Evolutionary conservation across 768 basidiomycete genomes (phyloP), one percentile per base, ranked within the genome.

Genomic region (Sarcodon sp.): DNA sequence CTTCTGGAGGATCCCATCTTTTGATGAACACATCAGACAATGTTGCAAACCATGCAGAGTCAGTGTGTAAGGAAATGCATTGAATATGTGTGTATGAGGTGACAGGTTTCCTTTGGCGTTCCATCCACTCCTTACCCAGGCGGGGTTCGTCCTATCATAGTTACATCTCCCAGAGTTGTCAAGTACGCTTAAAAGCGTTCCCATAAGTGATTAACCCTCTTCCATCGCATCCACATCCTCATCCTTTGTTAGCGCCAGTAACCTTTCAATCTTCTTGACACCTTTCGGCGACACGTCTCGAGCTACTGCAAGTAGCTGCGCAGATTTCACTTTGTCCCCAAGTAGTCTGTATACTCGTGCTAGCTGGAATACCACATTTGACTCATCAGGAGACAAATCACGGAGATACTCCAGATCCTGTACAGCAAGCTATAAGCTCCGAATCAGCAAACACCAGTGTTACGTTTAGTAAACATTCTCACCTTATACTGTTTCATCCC

Each of bases 281-380:
- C 86, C 86, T 68, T 94, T 90, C 37, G 96, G 94, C 43, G 94
- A 87, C 50, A 97, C 77, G 61, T 99, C 96, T 53, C 92, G 81
- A 55, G 92, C 96, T 35, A 84, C 73, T 32, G 91, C 88, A 52
- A 99, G 83, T 65, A 82, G 73, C 51, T 86, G 81, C 49, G 87
- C 85, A 44, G 90, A 82, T 64, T 87, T 83, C 15, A 76, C 71
- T 54, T 79, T 77, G 64, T 90, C 73, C 34, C 89, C 89, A 48
- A 86, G 66, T 55, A 87, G 70, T 43, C 88, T 79, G 60, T 96
- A 97, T 50, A 86, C 83, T 67, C 85, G 87, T 27, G 92, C 96
- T 13, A 99, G 78, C 65, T 97, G 83, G 76, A 96, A 96, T 50
- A 93, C 79, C 49, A 98, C 87, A 67, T 97, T 97, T 47, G 92